A percentile compares a stretch with the other conserved stretches of the same genome.
These are phyloP conservation scores for Colletotrichum sp. DNA, from an alignment of 2,329 filamentous ascomycete species.

Conservation along the genomic window DNA sequence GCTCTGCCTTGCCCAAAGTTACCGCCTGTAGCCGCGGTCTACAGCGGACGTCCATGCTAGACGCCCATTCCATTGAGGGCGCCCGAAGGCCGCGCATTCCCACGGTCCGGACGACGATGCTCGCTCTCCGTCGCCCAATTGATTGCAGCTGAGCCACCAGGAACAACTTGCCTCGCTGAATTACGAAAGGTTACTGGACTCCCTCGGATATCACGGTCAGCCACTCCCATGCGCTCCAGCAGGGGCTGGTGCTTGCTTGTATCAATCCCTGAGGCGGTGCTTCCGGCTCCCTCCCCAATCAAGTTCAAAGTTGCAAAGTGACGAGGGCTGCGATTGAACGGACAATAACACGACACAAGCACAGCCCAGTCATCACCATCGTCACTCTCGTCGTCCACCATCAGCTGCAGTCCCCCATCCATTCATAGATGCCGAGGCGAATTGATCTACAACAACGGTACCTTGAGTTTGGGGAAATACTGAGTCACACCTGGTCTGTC, in stretches of 20 bases:
- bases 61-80: neutral
- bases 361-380: neutral
- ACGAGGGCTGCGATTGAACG: neutral
- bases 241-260: neutral
- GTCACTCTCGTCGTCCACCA: neutral
- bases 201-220: neutral
- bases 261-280: slow-evolving; percentile 8
- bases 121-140: neutral
- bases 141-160: neutral
- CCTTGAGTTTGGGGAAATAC: neutral
- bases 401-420: neutral
- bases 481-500: neutral
- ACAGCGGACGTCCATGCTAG: neutral
- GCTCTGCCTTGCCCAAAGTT: neutral
- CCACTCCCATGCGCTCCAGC: neutral
- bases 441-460: neutral
- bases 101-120: neutral
- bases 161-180: neutral
- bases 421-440: neutral
- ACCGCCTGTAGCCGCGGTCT: neutral
- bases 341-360: neutral
- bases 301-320: neutral
- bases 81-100: neutral
- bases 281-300: neutral
- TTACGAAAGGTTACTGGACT: neutral